These are phyloP conservation scores for Fusarium mangiferae DNA, from an alignment of 2,329 filamentous ascomycete species.

Conservation along the genomic window DNA sequence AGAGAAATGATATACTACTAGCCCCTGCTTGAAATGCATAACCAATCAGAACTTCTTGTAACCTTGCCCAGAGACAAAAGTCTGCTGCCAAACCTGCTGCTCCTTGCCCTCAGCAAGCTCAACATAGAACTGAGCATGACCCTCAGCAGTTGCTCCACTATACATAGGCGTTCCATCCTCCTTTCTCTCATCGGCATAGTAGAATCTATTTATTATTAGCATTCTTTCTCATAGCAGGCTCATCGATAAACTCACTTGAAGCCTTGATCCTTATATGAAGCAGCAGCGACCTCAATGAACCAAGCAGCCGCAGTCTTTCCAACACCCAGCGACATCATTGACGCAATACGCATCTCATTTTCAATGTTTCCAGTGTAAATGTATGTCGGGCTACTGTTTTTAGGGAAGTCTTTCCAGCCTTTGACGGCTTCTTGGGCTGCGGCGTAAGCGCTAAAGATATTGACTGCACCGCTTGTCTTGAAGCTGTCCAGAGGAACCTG, in stretches of 20 bases:
- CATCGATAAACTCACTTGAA: neutral
- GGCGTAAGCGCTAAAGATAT: slow-evolving; percentile 4
- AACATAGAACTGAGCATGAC: slow-evolving; percentile 4
- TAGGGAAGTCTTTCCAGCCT: neutral
- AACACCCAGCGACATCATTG: neutral
- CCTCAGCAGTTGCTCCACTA: neutral
- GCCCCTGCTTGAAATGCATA: neutral
- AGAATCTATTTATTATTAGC: neutral
- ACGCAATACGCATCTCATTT: neutral
- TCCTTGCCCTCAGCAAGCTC: slow-evolving; percentile 2
- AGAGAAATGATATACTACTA: neutral
- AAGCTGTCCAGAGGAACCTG: neutral
- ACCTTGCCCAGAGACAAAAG: slow-evolving; percentile 9
- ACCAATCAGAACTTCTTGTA: neutral
- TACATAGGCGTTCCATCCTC: slow-evolving; percentile 15
- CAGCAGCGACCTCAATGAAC: slow-evolving; percentile 2
- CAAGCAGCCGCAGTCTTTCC: slow-evolving; percentile 6
- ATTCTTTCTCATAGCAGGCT: rapidly evolving
- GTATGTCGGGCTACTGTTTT: neutral
- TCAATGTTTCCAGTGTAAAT: slow-evolving; percentile 8
- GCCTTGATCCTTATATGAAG: neutral
- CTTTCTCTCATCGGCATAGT: slow-evolving; percentile 19
- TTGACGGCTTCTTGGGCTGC: slow-evolving; percentile 6
- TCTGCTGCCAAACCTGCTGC: slow-evolving; percentile 11
- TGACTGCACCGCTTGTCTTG: neutral